A percentile compares a stretch with the other conserved stretches of the same genome.
phyloP scores from a whole-genome alignment of 768 basidiomycete genomes.

The Suillus spraguei region DNA sequence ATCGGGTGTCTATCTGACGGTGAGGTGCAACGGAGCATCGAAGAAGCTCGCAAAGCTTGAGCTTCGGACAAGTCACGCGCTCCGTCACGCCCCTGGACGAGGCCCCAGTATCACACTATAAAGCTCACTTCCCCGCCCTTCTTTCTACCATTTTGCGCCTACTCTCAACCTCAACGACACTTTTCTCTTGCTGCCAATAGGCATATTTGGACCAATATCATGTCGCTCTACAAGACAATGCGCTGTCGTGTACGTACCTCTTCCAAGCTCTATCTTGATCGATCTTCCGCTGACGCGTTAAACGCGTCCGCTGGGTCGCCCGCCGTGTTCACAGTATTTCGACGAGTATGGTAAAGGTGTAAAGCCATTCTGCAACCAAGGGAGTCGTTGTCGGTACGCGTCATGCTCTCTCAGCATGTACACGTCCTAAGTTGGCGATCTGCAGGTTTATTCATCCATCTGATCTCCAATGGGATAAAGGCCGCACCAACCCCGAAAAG shows the following conservation, averaged over 20 bases:
- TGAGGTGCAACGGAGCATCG: conserved; percentile 9
- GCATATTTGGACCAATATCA: conserved; percentile 10
- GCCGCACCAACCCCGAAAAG: conserved; percentile 24
- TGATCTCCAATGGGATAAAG: conserved; percentile 44
- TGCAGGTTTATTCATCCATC: conserved; percentile 52
- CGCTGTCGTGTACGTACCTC: conserved; percentile 46
- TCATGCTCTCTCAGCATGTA: conserved; percentile 14
- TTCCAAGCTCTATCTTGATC: background rate
- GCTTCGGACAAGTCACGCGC: conserved; percentile 7
- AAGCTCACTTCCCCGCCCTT: background rate
- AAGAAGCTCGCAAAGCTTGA: conserved; percentile 2
- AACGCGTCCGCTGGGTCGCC: conserved; percentile 2
- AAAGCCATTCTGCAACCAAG: conserved; percentile 48
- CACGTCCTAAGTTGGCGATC: conserved; percentile 12
- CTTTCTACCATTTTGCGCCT: background rate
- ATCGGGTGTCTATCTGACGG: background rate
- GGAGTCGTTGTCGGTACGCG: conserved; percentile 51
- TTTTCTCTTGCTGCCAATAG: background rate
- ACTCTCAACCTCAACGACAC: background rate
- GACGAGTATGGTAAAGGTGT: conserved; percentile 45
- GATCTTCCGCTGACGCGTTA: conserved; percentile 19
- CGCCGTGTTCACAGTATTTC: conserved; percentile 43
- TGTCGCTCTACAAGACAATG: conserved; percentile 45
- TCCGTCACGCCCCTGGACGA: conserved; percentile 5
- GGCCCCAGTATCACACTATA: conserved; percentile 1